Conservation (phyloP, 768 basidiomycete species). For the Scleroderma citrinum region DNA sequence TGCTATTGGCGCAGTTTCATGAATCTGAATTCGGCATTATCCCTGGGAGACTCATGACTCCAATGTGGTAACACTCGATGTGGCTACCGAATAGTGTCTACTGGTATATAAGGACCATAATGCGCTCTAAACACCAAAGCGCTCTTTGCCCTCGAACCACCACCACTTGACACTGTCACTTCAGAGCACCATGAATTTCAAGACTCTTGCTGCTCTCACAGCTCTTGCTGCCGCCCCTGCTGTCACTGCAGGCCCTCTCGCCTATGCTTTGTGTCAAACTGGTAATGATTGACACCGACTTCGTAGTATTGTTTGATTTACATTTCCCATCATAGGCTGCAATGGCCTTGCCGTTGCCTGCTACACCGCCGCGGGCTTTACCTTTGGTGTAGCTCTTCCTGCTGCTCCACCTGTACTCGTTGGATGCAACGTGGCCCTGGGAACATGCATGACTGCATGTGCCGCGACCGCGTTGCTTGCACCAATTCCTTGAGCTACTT, state of each 20-base stretch:
- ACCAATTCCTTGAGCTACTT: constrained; percentile 18
- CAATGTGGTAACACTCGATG: too few species aligned
- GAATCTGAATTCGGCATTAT: too few species aligned
- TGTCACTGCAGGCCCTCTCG: constrained; percentile 12
- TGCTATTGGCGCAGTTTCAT: too few species aligned
- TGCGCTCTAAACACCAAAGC: background rate
- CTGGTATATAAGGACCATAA: background rate
- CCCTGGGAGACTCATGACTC: too few species aligned
- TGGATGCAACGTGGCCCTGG: constrained; percentile 18
- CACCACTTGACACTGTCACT: background rate
- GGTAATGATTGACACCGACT: constrained; percentile 6
- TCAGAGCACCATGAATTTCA: constrained; percentile 19
- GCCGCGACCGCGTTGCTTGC: constrained; percentile 16
- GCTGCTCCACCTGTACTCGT: constrained; percentile 16
- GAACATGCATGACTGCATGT: constrained; percentile 22
- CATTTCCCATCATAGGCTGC: constrained; percentile 13
- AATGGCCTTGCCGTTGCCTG: constrained; percentile 17
- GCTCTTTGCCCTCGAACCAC: background rate
- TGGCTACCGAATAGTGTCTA: too few species aligned
- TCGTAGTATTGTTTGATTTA: background rate
- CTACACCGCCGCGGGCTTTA: constrained; percentile 19
- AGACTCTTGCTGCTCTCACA: constrained; percentile 11
- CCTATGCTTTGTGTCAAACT: constrained; percentile 21
- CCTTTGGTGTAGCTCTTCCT: constrained; percentile 17
- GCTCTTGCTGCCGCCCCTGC: constrained; percentile 11